Base-by-base conservation (phyloP, 2,329 filamentous ascomycete species). In the Thyridium curvatum region DNA sequence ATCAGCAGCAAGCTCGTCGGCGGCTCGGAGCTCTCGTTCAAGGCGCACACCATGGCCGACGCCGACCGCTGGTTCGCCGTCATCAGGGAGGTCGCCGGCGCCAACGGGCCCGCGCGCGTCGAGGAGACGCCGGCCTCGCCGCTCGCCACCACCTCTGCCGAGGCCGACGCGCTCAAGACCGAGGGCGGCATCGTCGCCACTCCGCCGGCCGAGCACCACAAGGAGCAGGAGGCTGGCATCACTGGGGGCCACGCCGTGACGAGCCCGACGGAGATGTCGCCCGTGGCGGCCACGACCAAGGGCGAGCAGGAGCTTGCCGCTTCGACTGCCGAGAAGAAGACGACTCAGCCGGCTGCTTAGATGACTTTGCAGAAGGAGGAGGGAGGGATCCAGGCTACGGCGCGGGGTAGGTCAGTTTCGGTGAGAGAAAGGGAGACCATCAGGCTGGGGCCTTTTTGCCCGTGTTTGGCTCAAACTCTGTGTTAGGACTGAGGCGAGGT, bases 61-160 rank as follows among this genome's bases (percentile, higher is more conserved):
- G 89, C 91, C 1, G 71, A 84, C 61, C 85, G 87, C 60, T 97
- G 91, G 91, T 89, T 81, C 62, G 75, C 83, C 28, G 68, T 87
- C 47, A 84, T 96, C 53, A 66, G 71, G 34, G 62, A 69, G 41
- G 73, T 78, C 8, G 77, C 77, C 18, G 80, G 79, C 37, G 63
- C 70, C 6, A 65, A 65, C 1, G 66, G 62, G 1, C 54, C 64
- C 8, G 56, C 56, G 13, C 62, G 56, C 29, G 55, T 58, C 32
- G 52, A 53, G 34, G 50, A 50, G 12, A 47, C 42, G 13, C 59
- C 65, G 4, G 45, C 49, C 9, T 64, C 64, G 17, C 60, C 62
- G 21, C 21, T 26, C 13, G 48, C 37, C 40, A 50, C 40, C 41
- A 47, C 30, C 32, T 50, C 50, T 12, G 47, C 54, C 14, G 59